Evolutionary conservation across 768 basidiomycete species (phyloP), one percentile per base, ranked within the genome.

Genomic region (Mrakia frigida): DNA sequence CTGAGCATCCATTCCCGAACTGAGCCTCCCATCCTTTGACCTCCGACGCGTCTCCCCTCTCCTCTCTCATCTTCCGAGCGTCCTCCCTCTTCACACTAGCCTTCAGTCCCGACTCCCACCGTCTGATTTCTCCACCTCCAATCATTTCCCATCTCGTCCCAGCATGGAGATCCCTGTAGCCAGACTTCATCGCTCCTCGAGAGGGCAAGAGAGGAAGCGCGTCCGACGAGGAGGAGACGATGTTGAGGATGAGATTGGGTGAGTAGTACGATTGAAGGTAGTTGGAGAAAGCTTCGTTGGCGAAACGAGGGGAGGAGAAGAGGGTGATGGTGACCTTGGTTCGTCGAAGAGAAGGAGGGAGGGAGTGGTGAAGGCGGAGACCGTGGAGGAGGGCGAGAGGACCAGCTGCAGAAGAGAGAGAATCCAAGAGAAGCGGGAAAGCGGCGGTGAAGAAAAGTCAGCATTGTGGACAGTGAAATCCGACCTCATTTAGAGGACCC

Each of bases 351-450:
- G 25, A n/a, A n/a, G 43, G 21, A 7, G 50, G 28, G 13, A 37
- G 41, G 69, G 43, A 50, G 41, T 31, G 43, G 13, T 70, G 23
- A 11, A 70, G 69, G 50, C 16, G n/a, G 6, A 50, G 41, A 4
- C 28, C 50, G 69, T 50, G n/a, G 14, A 53, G 43, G 46, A 70
- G 50, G 43, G 50, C 69, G 69, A 70, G 25, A 52, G 69, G 65
- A n/a, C 35, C 65, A 35, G 70, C 41, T 50, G 46, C 16, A 65
- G 39, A 28, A 39, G 2, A 33, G 33, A n/a, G n/a, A n/a, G n/a
- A n/a, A n/a, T n/a, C n/a, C n/a, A n/a, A n/a, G n/a, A 28, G 50
- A 41, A 28, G 33, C 59, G 50, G 39, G 41, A 39, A 61, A 33
- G 72, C 37, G 41, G 61, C 10, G 61, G 13, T 4, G 25, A 43